phyloP scores from a whole-genome alignment of 2,329 filamentous ascomycete species.

The Chrysosporium queenslandicum region DNA sequence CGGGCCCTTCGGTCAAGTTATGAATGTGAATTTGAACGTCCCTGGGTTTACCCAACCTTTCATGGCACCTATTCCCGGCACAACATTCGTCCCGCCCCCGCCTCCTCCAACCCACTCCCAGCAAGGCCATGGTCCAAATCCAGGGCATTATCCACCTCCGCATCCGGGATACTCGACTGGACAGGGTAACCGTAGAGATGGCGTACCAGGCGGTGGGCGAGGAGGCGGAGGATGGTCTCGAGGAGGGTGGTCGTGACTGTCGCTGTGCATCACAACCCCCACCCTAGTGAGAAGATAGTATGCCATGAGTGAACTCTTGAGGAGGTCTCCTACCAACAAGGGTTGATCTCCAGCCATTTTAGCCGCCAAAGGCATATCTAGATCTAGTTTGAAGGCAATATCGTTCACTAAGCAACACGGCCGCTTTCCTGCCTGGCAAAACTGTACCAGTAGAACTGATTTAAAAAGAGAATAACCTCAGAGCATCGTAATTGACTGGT shows the following conservation, averaged over 20 bases:
- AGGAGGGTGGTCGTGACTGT: slow-evolving; percentile 16
- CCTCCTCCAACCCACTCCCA: slow-evolving; percentile 23
- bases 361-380: too few relatives aligned
- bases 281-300: too few relatives aligned
- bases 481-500: too few relatives aligned
- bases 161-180: not conserved
- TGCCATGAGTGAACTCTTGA: too few relatives aligned
- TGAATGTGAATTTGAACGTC: slow-evolving; percentile 17
- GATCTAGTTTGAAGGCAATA: too few relatives aligned
- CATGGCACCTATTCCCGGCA: slow-evolving; percentile 10
- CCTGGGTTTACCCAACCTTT: slow-evolving; percentile 13
- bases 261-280: not conserved
- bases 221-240: slow-evolving; percentile 15
- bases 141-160: slow-evolving; percentile 11
- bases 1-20: slow-evolving; percentile 5
- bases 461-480: too few relatives aligned
- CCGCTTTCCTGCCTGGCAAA: too few relatives aligned
- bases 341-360: too few relatives aligned
- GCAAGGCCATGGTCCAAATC: slow-evolving; percentile 20
- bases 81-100: slow-evolving; percentile 15
- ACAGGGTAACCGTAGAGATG: slow-evolving; percentile 3
- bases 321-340: too few relatives aligned
- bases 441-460: too few relatives aligned
- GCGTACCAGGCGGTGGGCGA: slow-evolving; percentile 1
- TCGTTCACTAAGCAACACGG: too few relatives aligned